Base-by-base conservation (phyloP, 2,329 filamentous ascomycete species). In the Rhytidhysteron rufulum region DNA sequence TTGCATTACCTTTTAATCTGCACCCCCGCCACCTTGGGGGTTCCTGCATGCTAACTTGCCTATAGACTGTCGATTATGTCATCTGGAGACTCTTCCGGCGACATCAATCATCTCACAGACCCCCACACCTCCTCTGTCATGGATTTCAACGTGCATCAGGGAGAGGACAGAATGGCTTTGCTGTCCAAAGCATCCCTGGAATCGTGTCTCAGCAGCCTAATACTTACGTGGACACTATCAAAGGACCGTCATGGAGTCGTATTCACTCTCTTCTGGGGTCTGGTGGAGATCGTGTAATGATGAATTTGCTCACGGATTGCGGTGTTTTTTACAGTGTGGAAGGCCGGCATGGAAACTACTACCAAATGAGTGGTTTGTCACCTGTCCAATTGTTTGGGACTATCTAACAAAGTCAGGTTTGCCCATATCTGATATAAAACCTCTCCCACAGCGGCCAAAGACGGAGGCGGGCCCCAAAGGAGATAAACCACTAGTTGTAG, bases 91-190 rank as follows among this genome's bases (percentile, higher is more conserved):
- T 95, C 2, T 95, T 95, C 62, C 79, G 77, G 10, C 74, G 77
- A 50, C 68, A 72, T 22, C 59, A 60, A 16, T 55, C 63, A 20
- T 66, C 65, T 43, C 62, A 71, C 36, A 78, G 76, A 55, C 83
- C 85, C 2, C 77, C 79, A 37, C 87, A 96, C 66, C 56, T 95
- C 4, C 76, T 98, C 4, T 90, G 88, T 51, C 84, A 95, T 70
- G 91, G 91, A 18, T 95, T 83, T 53, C 80, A 84, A 53, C 79
- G 74, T 50, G 62, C 65, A 3, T 58, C 63, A 31, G 52, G 49
- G 34, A 49, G 53, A 24, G 56, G 53, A 17, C 46, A 49, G 27
- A 52, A 58, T 27, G 55, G 52, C 7, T 50, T 51, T 33, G 57
- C 65, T 3, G 49, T 64, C 4, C 59, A 67, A 8, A 71, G 71